A percentile compares a stretch with the other conserved stretches of the same genome.
Evolutionary conservation across 805 yeast species (phyloP).

Genomic region (Lipomyces chichibuensis): DNA sequence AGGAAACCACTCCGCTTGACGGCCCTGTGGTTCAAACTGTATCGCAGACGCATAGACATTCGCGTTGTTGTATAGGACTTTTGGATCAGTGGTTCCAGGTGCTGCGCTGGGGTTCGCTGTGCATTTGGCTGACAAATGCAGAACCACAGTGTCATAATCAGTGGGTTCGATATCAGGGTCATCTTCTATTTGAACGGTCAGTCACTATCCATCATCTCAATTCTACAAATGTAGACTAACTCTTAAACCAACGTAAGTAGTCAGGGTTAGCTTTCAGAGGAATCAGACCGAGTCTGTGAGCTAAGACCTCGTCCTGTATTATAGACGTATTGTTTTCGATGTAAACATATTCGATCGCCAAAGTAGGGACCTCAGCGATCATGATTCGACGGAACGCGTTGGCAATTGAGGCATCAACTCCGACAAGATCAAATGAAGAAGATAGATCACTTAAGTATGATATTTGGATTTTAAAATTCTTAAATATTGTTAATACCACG

Average conservation of each 20-base stretch:
- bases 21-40: slow-evolving; percentile 89
- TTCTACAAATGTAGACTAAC: slow-evolving; percentile 10
- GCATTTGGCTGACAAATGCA: slow-evolving; percentile 79
- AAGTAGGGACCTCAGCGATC: slow-evolving; percentile 95
- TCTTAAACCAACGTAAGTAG: slow-evolving; percentile 78
- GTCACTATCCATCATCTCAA: background rate
- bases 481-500: background rate
- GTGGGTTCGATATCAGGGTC: slow-evolving; percentile 52
- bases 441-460: slow-evolving; percentile 59
- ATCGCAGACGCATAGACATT: slow-evolving; percentile 88
- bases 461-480: slow-evolving; percentile 63
- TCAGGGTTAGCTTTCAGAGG: slow-evolving; percentile 94
- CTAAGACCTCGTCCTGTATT: slow-evolving; percentile 94
- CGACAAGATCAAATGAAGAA: slow-evolving; percentile 84
- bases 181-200: slow-evolving; percentile 41
- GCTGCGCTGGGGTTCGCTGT: slow-evolving; percentile 84
- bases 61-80: slow-evolving; percentile 78
- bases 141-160: slow-evolving; percentile 85
- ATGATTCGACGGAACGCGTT: slow-evolving; percentile 96
- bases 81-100: slow-evolving; percentile 75
- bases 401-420: slow-evolving; percentile 88
- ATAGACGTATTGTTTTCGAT: slow-evolving; percentile 94
- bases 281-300: slow-evolving; percentile 90
- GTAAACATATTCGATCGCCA: slow-evolving; percentile 90
- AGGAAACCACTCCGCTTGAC: slow-evolving; percentile 75